phyloP scores from a whole-genome alignment of 495 filamentous ascomycete genomes.

The Aspergillus wentii region DNA sequence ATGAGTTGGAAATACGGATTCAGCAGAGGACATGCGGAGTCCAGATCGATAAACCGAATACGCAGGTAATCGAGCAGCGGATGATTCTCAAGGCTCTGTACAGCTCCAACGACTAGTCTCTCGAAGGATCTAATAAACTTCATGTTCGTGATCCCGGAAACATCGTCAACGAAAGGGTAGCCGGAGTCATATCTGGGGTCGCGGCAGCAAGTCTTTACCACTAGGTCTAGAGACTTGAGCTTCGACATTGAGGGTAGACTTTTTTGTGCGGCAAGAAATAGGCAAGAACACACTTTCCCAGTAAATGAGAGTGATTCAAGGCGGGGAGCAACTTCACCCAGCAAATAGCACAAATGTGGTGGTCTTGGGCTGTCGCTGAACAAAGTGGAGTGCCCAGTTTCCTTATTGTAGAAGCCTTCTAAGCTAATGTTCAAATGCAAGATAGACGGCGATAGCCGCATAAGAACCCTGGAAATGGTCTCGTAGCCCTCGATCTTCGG shows the following conservation, averaged over 20 bases:
- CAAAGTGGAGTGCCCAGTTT: conserved; percentile 30
- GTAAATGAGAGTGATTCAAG: conserved; percentile 64
- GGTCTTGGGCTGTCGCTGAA: conserved; percentile 14
- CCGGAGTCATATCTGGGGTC: conserved; percentile 29
- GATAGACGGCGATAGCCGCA: conserved; percentile 45
- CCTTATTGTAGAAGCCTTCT: conserved; percentile 61
- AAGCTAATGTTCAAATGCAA: conserved; percentile 59
- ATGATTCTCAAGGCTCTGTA: conserved; percentile 51
- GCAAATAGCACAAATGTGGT: conserved; percentile 50
- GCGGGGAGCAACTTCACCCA: conserved; percentile 48
- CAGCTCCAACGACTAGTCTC: conserved; percentile 53
- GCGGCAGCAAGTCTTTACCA: conserved; percentile 65
- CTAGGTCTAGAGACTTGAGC: conserved; percentile 61
- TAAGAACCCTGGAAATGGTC: conserved; percentile 56
- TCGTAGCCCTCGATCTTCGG: conserved; percentile 63
- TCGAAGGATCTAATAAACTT: conserved; percentile 65
- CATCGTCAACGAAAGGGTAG: conserved; percentile 37
- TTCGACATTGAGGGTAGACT: conserved; percentile 28
- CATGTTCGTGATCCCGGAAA: conserved; percentile 62
- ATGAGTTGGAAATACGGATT: conserved; percentile 64
- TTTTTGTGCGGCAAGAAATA: conserved; percentile 41
- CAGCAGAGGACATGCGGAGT: conserved; percentile 46
- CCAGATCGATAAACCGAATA: conserved; percentile 69
- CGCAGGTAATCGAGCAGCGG: conserved; percentile 51
- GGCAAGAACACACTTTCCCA: conserved; percentile 57